Conservation (phyloP, 129 eudicot genomes). For the Sambucus nigra region DNA sequence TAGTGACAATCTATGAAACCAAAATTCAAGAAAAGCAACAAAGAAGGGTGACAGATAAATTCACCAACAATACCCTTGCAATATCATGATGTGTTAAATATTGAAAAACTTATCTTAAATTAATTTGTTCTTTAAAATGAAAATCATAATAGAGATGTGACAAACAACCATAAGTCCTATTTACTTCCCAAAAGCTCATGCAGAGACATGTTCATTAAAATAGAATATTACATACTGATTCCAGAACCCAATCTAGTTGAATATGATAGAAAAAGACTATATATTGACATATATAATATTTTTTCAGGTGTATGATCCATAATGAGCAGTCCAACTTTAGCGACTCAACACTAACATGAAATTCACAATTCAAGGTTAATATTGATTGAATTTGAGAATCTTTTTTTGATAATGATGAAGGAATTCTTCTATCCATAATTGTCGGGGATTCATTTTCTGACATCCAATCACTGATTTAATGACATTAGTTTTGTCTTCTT, state of each 20-base stretch:
- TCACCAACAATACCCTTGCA: too few species aligned
- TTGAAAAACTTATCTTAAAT: too few species aligned
- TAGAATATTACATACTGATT: conserved; percentile 62
- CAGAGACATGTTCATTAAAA: neutral
- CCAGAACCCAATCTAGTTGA: conserved; percentile 95
- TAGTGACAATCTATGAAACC: too few species aligned
- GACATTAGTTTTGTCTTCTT: conserved; percentile 83
- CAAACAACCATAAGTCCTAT: too few species aligned
- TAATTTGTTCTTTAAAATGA: too few species aligned
- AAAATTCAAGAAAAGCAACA: too few species aligned
- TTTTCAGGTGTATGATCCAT: conserved; percentile 99
- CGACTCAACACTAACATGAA: conserved; percentile 78
- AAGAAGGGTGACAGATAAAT: too few species aligned
- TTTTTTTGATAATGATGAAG: conserved; percentile 31
- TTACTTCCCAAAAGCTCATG: too few species aligned
- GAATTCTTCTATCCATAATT: conserved; percentile 9
- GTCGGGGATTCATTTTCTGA: conserved; percentile 37
- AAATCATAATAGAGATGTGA: too few species aligned
- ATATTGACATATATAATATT: conserved; percentile 74
- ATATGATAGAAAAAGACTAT: conserved; percentile 72
- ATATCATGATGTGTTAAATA: too few species aligned
- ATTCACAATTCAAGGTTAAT: conserved; percentile 47
- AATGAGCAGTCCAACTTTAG: conserved; percentile 78
- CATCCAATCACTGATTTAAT: conserved; percentile 80
- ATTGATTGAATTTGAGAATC: conserved; percentile 28